These are phyloP conservation scores for Collybiopsis luxurians DNA, from an alignment of 768 basidiomycete genomes.

Conservation along the genomic window DNA sequence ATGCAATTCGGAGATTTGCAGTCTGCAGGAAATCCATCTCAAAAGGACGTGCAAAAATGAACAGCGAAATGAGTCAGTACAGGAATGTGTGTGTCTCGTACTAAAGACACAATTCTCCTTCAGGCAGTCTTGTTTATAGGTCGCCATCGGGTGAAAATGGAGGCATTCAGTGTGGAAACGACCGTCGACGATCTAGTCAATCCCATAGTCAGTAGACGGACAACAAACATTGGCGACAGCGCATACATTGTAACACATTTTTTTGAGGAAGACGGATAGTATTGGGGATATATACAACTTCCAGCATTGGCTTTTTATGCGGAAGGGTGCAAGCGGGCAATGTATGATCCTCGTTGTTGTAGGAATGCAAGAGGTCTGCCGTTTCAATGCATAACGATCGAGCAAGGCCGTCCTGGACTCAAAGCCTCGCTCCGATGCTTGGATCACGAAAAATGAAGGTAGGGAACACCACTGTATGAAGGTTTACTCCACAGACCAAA, in stretches of 20 bases:
- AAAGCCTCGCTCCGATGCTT: too few species aligned
- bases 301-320: background rate
- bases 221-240: background rate
- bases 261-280: conserved; percentile 16
- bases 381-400: conserved; percentile 3
- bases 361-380: conserved; percentile 38
- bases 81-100: conserved; percentile 55
- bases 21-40: conserved; percentile 26
- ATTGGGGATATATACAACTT: too few species aligned
- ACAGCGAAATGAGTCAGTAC: conserved; percentile 26
- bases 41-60: background rate
- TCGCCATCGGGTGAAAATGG: conserved; percentile 73
- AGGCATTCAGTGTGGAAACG: conserved; percentile 67
- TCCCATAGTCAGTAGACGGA: conserved; percentile 4
- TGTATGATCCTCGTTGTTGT: conserved; percentile 44
- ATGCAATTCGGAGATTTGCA: conserved; percentile 57
- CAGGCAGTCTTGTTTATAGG: conserved; percentile 64
- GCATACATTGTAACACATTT: conserved; percentile 77
- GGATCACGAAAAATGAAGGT: too few species aligned
- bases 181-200: conserved; percentile 67
- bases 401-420: background rate
- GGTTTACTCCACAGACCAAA: background rate
- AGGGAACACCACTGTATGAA: too few species aligned
- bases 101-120: conserved; percentile 69
- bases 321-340: conserved; percentile 16